phyloP scores from a whole-genome alignment of 352 stramenopile species.

The Blastocystis sp. region DNA sequence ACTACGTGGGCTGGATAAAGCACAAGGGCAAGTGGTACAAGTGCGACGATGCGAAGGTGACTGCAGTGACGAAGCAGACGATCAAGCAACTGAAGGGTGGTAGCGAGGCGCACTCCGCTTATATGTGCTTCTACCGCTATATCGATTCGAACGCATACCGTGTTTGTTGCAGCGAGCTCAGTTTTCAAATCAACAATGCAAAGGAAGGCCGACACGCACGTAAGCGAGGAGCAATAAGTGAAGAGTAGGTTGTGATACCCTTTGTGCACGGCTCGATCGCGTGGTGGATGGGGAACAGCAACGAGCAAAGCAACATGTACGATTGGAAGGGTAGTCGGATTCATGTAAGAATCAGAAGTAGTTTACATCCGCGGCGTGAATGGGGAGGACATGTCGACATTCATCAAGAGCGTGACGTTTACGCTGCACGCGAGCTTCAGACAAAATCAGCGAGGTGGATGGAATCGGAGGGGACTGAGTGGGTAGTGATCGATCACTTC shows the following conservation, averaged over 20 bases:
- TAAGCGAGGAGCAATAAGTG: background rate
- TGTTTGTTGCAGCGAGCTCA: conserved; percentile 2
- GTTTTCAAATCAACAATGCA: background rate
- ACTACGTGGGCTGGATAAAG: conserved; percentile 46
- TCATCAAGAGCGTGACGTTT: conserved; percentile 53
- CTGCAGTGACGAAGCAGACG: conserved; percentile 12
- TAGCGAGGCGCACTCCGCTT: conserved; percentile 31
- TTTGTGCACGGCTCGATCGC: conserved; percentile 61
- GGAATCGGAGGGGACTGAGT: background rate
- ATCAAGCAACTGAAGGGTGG: conserved; percentile 55
- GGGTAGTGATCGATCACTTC: conserved; percentile 54
- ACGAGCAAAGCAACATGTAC: conserved; percentile 46
- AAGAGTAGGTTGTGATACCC: conserved; percentile 40
- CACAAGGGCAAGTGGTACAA: conserved; percentile 65
- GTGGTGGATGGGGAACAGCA: conserved; percentile 40
- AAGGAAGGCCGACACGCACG: conserved; percentile 23
- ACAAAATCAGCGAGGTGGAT: conserved; percentile 28
- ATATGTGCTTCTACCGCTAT: conserved; percentile 54
- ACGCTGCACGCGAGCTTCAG: conserved; percentile 43
- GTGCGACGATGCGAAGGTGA: conserved; percentile 65
- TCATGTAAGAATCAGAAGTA: background rate
- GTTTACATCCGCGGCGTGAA: conserved; percentile 63
- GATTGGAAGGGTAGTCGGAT: conserved; percentile 21
- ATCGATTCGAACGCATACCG: conserved; percentile 30
- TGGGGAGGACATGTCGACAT: conserved; percentile 52